Conservation (phyloP, 2,329 filamentous ascomycete species). For the Penicillium carneum region DNA sequence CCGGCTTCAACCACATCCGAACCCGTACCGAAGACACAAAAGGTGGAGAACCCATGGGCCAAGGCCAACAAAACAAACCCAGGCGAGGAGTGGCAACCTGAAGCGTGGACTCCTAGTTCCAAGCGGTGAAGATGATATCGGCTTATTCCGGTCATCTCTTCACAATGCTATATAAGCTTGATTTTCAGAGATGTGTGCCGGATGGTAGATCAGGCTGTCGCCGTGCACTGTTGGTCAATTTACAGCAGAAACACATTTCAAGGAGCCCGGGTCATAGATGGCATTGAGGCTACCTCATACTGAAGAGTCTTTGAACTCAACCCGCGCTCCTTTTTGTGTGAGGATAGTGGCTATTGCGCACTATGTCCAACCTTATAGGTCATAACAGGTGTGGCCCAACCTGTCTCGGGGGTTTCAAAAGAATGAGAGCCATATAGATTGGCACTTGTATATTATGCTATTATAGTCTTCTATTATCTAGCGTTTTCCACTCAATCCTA, state of each 20-base stretch:
- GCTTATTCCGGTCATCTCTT: background rate
- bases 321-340: background rate
- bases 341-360: background rate
- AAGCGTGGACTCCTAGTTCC: conserved; percentile 65
- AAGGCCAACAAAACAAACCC: conserved; percentile 60
- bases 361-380: background rate
- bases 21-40: conserved; percentile 21
- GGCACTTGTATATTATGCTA: conserved; percentile 15
- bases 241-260: background rate
- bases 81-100: conserved; percentile 72
- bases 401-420: background rate
- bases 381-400: background rate
- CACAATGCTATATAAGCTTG: background rate
- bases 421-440: background rate
- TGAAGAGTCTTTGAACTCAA: background rate
- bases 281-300: background rate
- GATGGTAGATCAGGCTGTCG: too few relatives aligned
- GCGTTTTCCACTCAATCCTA: background rate
- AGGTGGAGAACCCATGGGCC: conserved; percentile 64
- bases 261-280: background rate
- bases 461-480: background rate
- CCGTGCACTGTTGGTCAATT: background rate
- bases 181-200: background rate
- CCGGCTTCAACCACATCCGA: conserved; percentile 9
- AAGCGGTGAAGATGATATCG: conserved; percentile 47